Evolutionary conservation across 2,329 filamentous ascomycete species (phyloP).

Genomic region (Apiospora malaysiana): DNA sequence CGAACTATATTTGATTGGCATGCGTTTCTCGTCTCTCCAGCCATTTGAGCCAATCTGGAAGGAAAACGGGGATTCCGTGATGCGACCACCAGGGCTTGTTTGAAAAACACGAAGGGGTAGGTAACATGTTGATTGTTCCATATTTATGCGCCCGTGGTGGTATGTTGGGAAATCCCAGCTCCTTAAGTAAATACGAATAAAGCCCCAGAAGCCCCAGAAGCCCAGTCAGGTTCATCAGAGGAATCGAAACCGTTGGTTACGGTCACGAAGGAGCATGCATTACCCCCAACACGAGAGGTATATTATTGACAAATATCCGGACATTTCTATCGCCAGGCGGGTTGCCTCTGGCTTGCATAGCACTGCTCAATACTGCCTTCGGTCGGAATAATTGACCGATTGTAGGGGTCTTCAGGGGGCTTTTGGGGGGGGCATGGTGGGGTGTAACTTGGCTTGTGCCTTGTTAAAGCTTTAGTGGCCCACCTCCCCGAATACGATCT

Average conservation of each 20-base stretch:
- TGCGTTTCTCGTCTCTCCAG: background rate
- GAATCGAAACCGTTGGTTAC: too few relatives aligned
- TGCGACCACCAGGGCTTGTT: background rate
- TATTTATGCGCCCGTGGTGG: background rate
- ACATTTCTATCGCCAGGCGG: too few relatives aligned
- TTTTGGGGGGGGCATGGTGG: background rate
- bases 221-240: too few relatives aligned
- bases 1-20: background rate
- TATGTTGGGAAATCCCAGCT: background rate
- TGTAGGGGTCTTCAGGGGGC: background rate
- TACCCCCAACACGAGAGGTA: too few relatives aligned
- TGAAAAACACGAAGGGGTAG: background rate
- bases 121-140: background rate
- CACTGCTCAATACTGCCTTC: background rate
- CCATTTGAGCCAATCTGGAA: background rate
- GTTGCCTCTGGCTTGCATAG: background rate
- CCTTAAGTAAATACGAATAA: too few relatives aligned
- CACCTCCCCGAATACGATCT: background rate
- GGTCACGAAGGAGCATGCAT: too few relatives aligned
- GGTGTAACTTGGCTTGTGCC: background rate
- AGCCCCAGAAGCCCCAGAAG: too few relatives aligned
- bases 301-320: too few relatives aligned
- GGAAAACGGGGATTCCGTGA: conserved; percentile 1
- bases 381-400: background rate
- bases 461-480: background rate